Evolutionary conservation across 148 eudicot genomes (phyloP).

Genomic region (Mesembryanthemum crystallinum): DNA sequence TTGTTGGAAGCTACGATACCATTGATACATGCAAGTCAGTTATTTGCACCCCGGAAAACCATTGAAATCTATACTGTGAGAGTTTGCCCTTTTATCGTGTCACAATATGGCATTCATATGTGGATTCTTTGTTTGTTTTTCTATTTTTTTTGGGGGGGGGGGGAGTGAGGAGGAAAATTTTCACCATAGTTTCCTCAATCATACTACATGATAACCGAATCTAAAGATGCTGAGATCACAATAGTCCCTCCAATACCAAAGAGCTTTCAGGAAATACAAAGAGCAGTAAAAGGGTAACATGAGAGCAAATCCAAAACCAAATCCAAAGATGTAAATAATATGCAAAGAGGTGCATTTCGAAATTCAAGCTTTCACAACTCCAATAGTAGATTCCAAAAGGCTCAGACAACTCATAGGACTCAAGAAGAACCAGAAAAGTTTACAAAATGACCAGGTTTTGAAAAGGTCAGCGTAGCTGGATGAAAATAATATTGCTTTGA

Average conservation of each 20-base stretch:
- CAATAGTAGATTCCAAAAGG: background rate
- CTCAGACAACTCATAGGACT: background rate
- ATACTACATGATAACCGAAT: background rate
- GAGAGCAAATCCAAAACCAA: background rate
- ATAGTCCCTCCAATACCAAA: background rate
- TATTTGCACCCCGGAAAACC: conserved; percentile 1
- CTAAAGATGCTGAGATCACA: background rate
- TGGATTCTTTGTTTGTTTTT: background rate
- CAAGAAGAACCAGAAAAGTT: too few relatives aligned
- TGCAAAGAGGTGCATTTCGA: background rate
- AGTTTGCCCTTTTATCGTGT: background rate
- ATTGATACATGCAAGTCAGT: conserved; percentile 29
- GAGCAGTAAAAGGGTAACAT: background rate
- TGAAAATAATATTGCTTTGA: background rate
- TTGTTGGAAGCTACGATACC: conserved; percentile 38
- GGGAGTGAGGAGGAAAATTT: background rate
- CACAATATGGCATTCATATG: background rate
- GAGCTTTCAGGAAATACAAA: background rate
- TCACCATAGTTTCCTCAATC: too few relatives aligned
- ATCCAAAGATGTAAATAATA: background rate
- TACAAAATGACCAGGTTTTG: too few relatives aligned
- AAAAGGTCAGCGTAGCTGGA: background rate
- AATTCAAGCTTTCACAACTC: background rate
- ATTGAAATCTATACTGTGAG: background rate
- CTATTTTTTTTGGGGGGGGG: too few relatives aligned